phyloP scores from a whole-genome alignment of 2,329 filamentous ascomycete genomes.

The Hymenoscyphus occultus region DNA sequence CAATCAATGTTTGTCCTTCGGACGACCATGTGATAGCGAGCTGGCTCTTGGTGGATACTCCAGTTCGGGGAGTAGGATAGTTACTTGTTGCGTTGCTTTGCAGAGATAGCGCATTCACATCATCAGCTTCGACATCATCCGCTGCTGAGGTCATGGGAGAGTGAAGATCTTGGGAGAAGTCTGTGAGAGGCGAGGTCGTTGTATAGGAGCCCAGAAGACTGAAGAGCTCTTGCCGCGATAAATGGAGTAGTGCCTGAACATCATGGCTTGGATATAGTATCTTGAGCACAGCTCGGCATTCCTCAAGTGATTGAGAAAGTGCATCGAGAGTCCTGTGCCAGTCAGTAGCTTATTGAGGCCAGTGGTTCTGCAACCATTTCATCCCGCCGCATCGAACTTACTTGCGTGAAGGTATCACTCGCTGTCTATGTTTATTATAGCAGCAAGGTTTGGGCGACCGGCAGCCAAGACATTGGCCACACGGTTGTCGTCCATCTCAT shows the following conservation, averaged over 20 bases:
- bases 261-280: conserved; percentile 59
- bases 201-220: conserved; percentile 54
- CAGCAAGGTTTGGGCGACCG: conserved; percentile 75
- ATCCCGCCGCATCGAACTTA: conserved; percentile 41
- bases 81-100: conserved; percentile 26
- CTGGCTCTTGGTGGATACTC: conserved; percentile 35
- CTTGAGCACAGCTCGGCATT: conserved; percentile 61
- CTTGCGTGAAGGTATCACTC: conserved; percentile 76
- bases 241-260: conserved; percentile 48
- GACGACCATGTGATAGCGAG: conserved; percentile 52
- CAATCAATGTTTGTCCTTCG: conserved; percentile 66
- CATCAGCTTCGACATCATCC: conserved; percentile 59
- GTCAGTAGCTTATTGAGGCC: conserved; percentile 22
- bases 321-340: conserved; percentile 54
- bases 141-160: conserved; percentile 50
- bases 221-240: conserved; percentile 60
- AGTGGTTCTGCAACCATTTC: conserved; percentile 3
- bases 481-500: conserved; percentile 78
- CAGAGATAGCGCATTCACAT: conserved; percentile 66
- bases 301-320: conserved; percentile 61
- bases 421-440: conserved; percentile 76
- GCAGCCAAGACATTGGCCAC: conserved; percentile 79
- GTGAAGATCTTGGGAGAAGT: conserved; percentile 46
- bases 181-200: conserved; percentile 37
- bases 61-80: conserved; percentile 36